Percentiles rank a stretch among this genome's conserved stretches.
These are phyloP conservation scores for Neurospora tetraspora DNA, from an alignment of 495 filamentous ascomycete species.

Conservation along the genomic window DNA sequence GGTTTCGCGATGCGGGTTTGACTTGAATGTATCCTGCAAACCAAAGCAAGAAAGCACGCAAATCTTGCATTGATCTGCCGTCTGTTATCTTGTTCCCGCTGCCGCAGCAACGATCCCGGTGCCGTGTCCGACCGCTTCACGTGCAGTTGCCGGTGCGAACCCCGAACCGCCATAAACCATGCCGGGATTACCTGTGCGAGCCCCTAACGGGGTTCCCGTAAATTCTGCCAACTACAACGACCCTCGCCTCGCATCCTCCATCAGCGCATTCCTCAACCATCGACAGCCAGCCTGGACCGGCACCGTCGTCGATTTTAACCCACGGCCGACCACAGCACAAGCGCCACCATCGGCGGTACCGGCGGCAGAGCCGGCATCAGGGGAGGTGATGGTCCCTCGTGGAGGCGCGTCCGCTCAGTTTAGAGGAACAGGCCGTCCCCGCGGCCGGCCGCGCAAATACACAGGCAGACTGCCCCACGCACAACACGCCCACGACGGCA, in stretches of 20 bases:
- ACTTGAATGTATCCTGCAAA: not conserved
- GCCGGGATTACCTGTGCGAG: not conserved
- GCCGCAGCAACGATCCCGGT: not conserved
- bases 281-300: constrained; percentile 6
- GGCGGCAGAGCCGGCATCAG: not conserved
- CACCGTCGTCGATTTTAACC: not conserved
- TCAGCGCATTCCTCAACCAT: constrained; percentile 3
- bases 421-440: not conserved
- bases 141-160: not conserved
- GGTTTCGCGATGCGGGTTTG: not conserved
- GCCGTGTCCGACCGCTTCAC: not conserved
- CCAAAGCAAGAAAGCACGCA: no score
- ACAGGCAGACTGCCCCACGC: not conserved
- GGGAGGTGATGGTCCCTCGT: not conserved
- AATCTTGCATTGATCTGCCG: not conserved
- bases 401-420: not conserved
- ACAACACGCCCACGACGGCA: not conserved
- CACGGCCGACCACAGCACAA: not conserved
- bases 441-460: not conserved
- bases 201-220: not conserved
- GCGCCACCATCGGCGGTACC: not conserved
- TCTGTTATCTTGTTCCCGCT: not conserved
- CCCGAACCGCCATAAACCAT: not conserved
- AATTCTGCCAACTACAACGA: not conserved
- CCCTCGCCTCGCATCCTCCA: constrained; percentile 3